Evolutionary conservation across 805 yeast species (phyloP).

Genomic region (Kluyveromyces wickerhamii): DNA sequence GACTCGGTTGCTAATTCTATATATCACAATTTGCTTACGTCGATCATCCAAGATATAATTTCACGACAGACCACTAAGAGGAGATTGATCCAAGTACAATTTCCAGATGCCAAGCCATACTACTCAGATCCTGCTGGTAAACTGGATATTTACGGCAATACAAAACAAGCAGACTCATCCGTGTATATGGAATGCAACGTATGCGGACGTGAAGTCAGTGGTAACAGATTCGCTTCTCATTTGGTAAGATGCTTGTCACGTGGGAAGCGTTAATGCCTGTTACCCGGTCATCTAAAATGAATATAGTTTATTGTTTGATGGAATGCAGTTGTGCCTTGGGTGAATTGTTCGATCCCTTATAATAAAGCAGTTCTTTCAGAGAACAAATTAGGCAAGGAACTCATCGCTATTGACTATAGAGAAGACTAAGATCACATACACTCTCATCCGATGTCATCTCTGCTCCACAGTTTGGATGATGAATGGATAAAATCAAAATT

Average conservation of each 20-base stretch:
- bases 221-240: constrained; percentile 88
- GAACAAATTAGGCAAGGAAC: too few relatives aligned
- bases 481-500: constrained; percentile 15
- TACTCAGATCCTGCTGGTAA: constrained; percentile 20
- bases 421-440: too few relatives aligned
- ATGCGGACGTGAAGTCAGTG: constrained; percentile 83
- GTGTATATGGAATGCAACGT: constrained; percentile 68
- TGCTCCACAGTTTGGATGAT: constrained; percentile 13
- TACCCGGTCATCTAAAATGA: too few relatives aligned
- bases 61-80: constrained; percentile 21
- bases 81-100: constrained; percentile 17
- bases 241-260: constrained; percentile 84
- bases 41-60: constrained; percentile 27
- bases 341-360: too few relatives aligned
- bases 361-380: too few relatives aligned
- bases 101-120: constrained; percentile 21
- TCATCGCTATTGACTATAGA: too few relatives aligned
- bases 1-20: constrained; percentile 20
- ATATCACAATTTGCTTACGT: constrained; percentile 20
- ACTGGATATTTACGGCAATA: constrained; percentile 23
- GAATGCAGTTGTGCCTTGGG: too few relatives aligned
- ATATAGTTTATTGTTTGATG: too few relatives aligned
- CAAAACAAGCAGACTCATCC: constrained; percentile 28
- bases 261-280: constrained; percentile 39
- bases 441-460: constrained; percentile 14